Conservation (phyloP, 2,329 filamentous ascomycete genomes). For the Colletotrichum spinosum region DNA sequence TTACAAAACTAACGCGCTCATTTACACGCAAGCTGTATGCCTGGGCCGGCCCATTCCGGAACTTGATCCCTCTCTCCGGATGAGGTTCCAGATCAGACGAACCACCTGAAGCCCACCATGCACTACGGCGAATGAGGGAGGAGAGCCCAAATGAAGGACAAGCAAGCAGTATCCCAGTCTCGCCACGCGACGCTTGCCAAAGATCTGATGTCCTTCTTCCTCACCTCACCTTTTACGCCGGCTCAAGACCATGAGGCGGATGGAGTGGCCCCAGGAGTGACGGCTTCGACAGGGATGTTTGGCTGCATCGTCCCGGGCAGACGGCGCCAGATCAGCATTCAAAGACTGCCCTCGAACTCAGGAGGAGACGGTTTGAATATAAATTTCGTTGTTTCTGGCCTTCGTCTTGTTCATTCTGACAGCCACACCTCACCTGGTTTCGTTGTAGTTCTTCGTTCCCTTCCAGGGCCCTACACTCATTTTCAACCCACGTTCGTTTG, state of each 20-base stretch:
- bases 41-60: neutral
- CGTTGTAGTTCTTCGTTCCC: no score
- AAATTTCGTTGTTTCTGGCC: constrained; percentile 16
- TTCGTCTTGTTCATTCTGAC: neutral
- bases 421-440: no score
- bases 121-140: constrained; percentile 25
- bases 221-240: neutral
- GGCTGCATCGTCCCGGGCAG: constrained; percentile 19
- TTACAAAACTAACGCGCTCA: constrained; percentile 20
- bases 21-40: neutral
- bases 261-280: constrained; percentile 21
- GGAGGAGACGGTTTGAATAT: neutral
- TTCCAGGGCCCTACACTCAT: neutral
- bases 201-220: neutral
- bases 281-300: constrained; percentile 15
- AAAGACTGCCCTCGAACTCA: neutral
- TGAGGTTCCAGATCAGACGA: constrained; percentile 17
- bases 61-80: neutral
- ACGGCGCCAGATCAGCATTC: constrained; percentile 17
- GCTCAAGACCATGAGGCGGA: constrained; percentile 12
- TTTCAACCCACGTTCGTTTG: neutral
- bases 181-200: neutral
- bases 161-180: constrained; percentile 22
- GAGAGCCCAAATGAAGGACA: constrained; percentile 21
- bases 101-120: neutral